phyloP scores from a whole-genome alignment of 169 alveolate genomes.

The Plasmodium coatneyi region DNA sequence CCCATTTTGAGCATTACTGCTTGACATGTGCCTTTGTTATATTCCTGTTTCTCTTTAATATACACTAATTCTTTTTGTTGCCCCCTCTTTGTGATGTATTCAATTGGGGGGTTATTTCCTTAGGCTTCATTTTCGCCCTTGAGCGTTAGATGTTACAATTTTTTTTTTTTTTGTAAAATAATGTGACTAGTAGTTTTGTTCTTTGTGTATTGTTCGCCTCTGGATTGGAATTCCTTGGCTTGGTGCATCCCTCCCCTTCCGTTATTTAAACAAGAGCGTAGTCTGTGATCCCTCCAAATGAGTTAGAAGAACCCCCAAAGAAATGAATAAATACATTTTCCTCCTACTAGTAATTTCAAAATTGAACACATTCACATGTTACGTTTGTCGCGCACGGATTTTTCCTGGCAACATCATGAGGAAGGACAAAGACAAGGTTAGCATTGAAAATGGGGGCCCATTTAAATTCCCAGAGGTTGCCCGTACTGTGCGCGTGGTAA shows the following conservation, averaged over 20 bases:
- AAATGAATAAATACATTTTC: slow-evolving; percentile 29
- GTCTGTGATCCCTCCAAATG: background rate
- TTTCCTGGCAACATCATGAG: background rate
- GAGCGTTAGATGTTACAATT: background rate
- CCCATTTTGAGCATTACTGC: background rate
- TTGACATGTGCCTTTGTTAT: background rate
- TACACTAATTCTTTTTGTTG: background rate
- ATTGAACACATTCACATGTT: slow-evolving; percentile 8
- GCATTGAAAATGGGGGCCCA: background rate
- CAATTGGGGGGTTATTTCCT: background rate
- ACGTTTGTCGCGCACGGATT: slow-evolving; percentile 1
- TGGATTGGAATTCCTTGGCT: background rate
- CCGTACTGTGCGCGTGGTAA: background rate
- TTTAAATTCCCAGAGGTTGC: background rate
- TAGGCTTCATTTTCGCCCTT: background rate
- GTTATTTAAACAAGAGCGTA: background rate
- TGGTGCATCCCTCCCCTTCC: background rate
- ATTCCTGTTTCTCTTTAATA: background rate
- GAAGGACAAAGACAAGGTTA: background rate
- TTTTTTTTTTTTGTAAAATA: slow-evolving; percentile 11
- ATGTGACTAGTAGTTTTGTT: background rate
- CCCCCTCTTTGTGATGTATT: background rate
- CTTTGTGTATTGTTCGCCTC: background rate
- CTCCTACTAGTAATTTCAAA: slow-evolving; percentile 5
- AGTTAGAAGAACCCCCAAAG: slow-evolving; percentile 5